These are phyloP conservation scores for Cryptosporidium baileyi DNA, from an alignment of 169 alveolate species.

Conservation along the genomic window DNA sequence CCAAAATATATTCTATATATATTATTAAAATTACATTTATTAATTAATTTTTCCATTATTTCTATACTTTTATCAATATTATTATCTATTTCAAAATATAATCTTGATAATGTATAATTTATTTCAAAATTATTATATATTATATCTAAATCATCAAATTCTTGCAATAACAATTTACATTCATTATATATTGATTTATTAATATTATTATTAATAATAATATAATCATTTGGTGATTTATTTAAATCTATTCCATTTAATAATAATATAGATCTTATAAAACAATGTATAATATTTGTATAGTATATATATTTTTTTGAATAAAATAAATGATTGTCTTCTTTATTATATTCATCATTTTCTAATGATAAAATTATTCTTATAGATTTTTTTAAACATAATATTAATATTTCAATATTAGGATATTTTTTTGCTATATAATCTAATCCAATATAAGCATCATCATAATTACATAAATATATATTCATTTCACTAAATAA, in stretches of 20 bases:
- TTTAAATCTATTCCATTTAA: conserved; percentile 12
- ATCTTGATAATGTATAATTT: conserved; percentile 24
- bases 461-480: conserved; percentile 9
- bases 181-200: not conserved
- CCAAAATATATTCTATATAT: conserved; percentile 21
- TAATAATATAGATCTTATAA: not conserved
- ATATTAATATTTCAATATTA: not conserved
- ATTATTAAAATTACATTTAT: conserved; percentile 30
- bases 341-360: not conserved
- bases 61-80: conserved; percentile 2
- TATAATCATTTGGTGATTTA: conserved; percentile 2
- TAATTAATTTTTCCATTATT: conserved; percentile 14
- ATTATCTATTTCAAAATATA: conserved; percentile 25
- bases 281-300: conserved; percentile 26
- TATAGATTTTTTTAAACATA: not conserved
- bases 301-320: not conserved
- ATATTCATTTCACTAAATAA: conserved; percentile 2
- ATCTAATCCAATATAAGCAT: not conserved
- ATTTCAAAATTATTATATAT: not conserved
- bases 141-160: not conserved
- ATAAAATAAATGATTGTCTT: not conserved
- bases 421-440: conserved; percentile 20
- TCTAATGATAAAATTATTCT: not conserved
- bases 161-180: not conserved
- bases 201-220: not conserved